phyloP scores from a whole-genome alignment of 2,329 filamentous ascomycete genomes.

The Phyllosticta capitalensis region DNA sequence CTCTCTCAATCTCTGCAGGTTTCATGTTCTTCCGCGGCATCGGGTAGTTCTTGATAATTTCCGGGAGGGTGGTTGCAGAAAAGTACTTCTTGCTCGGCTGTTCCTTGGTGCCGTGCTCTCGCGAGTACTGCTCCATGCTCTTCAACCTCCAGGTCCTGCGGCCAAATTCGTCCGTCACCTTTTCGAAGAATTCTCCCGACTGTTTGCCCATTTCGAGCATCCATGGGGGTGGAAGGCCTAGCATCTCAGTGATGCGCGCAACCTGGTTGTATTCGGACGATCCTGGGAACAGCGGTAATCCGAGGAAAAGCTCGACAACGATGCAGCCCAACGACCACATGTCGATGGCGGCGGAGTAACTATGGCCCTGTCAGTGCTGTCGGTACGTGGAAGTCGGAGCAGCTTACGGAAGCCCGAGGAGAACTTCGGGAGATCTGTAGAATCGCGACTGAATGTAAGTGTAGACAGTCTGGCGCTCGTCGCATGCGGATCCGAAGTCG shows the following conservation, averaged over 20 bases:
- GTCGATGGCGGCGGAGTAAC: constrained; percentile 94
- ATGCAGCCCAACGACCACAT: constrained; percentile 99
- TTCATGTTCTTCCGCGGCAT: constrained; percentile 99
- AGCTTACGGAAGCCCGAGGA: constrained; percentile 71
- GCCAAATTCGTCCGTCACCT: constrained; percentile 82
- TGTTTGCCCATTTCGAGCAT: constrained; percentile 99
- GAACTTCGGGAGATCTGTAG: constrained; percentile 91
- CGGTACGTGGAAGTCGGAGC: not conserved
- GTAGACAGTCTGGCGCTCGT: constrained; percentile 96
- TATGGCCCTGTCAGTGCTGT: constrained; percentile 20
- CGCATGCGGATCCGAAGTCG: constrained; percentile 96
- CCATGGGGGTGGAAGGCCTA: constrained; percentile 92
- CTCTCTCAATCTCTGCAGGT: constrained; percentile 88
- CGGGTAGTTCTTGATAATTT: constrained; percentile 95
- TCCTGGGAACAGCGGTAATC: constrained; percentile 86
- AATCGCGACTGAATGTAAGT: constrained; percentile 98
- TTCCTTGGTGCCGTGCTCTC: constrained; percentile 92
- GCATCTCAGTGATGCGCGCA: constrained; percentile 93
- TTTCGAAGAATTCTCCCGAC: constrained; percentile 94
- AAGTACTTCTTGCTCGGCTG: constrained; percentile 99
- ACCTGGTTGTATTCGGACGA: constrained; percentile 99
- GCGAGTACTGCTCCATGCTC: constrained; percentile 94
- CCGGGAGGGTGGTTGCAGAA: constrained; percentile 82
- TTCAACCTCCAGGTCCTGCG: constrained; percentile 86
- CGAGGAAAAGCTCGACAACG: constrained; percentile 93